Evolutionary conservation across 2,329 filamentous ascomycete genomes (phyloP).

Genomic region (Alternaria ethzedia): DNA sequence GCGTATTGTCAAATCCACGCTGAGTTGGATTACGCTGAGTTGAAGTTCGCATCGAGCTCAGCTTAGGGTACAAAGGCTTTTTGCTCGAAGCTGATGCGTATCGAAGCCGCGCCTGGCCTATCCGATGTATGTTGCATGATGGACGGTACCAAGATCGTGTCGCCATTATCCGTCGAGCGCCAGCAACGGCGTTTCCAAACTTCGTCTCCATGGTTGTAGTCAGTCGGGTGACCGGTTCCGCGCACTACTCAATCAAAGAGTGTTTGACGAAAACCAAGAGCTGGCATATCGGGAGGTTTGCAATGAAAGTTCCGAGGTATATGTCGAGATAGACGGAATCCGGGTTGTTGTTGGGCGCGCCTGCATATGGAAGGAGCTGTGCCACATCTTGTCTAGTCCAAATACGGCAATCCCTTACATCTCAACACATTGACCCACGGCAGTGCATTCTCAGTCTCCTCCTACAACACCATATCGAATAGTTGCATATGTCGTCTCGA

Average conservation of each 20-base stretch:
- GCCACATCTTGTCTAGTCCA: neutral
- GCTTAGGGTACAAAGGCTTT: neutral
- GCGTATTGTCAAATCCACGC: neutral
- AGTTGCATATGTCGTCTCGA: slow-evolving; percentile 9
- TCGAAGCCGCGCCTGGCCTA: neutral
- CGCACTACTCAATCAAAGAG: neutral
- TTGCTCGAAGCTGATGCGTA: neutral
- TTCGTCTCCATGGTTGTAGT: neutral
- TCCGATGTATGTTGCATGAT: neutral
- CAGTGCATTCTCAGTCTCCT: neutral
- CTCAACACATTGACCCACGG: neutral
- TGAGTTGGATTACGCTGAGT: no score
- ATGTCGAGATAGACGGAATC: neutral
- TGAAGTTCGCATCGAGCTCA: neutral
- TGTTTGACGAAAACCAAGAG: neutral
- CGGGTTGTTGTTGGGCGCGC: neutral
- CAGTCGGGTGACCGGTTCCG: neutral
- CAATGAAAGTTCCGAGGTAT: neutral
- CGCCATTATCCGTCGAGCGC: neutral
- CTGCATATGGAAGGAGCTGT: neutral
- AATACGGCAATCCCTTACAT: neutral
- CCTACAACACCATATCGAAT: slow-evolving; percentile 13
- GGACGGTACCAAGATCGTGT: neutral
- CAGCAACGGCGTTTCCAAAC: neutral
- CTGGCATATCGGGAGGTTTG: neutral